Percentiles rank a stretch among this genome's conserved stretches.
Conservation (phyloP, 2,329 filamentous ascomycete species). For the Microcyclospora pomicola region DNA sequence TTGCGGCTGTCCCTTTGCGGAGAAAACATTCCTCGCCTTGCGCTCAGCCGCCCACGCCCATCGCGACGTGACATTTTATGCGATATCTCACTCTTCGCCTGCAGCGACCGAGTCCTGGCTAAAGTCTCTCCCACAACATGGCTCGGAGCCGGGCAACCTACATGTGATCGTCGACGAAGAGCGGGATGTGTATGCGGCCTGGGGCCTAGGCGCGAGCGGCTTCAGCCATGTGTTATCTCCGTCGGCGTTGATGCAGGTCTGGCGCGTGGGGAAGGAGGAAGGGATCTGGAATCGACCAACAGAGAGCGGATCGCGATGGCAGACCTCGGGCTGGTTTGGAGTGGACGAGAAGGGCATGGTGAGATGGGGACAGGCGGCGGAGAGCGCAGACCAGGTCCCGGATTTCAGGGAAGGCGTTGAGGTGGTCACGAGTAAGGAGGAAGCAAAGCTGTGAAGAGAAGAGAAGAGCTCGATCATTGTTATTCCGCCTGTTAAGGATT, state of each 20-base stretch:
- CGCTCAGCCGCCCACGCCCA: slow-evolving; percentile 39
- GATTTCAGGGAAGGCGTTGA: slow-evolving; percentile 38
- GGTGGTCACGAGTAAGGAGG: not conserved
- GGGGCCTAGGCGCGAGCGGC: slow-evolving; percentile 49
- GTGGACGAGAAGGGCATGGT: slow-evolving; percentile 41
- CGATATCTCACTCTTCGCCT: slow-evolving; percentile 46
- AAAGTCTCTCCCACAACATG: slow-evolving; percentile 23
- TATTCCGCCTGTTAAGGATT: too few relatives aligned
- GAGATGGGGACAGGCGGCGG: slow-evolving; percentile 37
- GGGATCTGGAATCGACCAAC: slow-evolving; percentile 53
- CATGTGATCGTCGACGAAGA: slow-evolving; percentile 47
- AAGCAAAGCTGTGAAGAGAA: too few relatives aligned
- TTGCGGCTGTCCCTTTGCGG: slow-evolving; percentile 58
- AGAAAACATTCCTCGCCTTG: slow-evolving; percentile 35
- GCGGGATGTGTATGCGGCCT: slow-evolving; percentile 47
- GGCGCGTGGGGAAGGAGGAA: slow-evolving; percentile 45
- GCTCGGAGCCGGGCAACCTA: slow-evolving; percentile 44
- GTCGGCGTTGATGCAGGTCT: slow-evolving; percentile 42
- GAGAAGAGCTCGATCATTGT: too few relatives aligned
- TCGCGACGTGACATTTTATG: slow-evolving; percentile 42
- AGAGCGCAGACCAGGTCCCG: slow-evolving; percentile 39
- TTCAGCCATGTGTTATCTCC: slow-evolving; percentile 52
- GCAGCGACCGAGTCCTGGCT: slow-evolving; percentile 45
- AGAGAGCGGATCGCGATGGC: slow-evolving; percentile 55
- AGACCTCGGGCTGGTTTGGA: slow-evolving; percentile 52